Base-by-base conservation (phyloP, 2,329 filamentous ascomycete genomes). In the Cryoendolithus antarcticus region DNA sequence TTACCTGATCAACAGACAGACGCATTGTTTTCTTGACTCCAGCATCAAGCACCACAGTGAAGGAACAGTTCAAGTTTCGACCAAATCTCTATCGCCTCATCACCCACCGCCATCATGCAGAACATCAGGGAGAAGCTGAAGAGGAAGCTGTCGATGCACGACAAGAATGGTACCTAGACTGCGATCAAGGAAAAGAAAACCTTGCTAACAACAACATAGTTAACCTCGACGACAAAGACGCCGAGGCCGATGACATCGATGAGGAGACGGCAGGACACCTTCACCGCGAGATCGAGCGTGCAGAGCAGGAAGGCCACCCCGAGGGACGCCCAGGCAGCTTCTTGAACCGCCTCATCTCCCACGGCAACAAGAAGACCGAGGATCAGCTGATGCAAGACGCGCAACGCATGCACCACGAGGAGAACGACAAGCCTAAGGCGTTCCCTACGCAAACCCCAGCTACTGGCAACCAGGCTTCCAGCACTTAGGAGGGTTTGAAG, bases 321-420 rank as follows among this genome's bases (percentile, higher is more conserved):
- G 40, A 53, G 12, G 58, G 58, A 44, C 56, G 53, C 44, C 56
- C 56, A 2, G 55, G 55, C 44, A 54, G 44, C 40, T 59, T 59
- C 48, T 46, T 61, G 38, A 60, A 60, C 51, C 54, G 54, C 40
- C 52, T 61, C 37, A 59, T 57, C 45, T 48, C 51, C 42, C 54
- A 60, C 47, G 58, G 58, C 43, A 61, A 61, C 50, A 57, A 59
- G 53, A 61, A 59, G 54, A 61, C 58, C 4, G 58, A 61, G 44
- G 55, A 58, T 30, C 51, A 60, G 49, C 41, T 60, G 40, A 27
- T 27, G 24, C 24, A 27, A 8, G 24, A 27, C 6, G 24, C 24
- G 24, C 24, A 27, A 27, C 24, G 24, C 7, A 27, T 27, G 24
- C 24, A 27, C 24, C 24, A 27, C 24, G 24, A 27, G 24, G 24